Conservation (phyloP, 108 stramenopile species). For the Fistulifera solaris region DNA sequence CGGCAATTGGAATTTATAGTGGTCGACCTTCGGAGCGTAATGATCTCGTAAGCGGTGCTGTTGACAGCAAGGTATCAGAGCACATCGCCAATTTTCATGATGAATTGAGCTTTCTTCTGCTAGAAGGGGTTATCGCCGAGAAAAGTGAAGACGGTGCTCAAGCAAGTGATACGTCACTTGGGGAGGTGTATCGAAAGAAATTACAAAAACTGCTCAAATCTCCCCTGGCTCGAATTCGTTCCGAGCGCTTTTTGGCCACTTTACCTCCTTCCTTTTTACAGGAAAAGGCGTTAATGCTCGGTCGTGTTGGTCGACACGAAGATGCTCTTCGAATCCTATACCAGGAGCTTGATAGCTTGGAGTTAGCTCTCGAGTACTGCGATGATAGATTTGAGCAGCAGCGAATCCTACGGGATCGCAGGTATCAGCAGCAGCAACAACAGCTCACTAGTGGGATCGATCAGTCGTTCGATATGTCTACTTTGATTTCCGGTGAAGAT, state of each 20-base stretch:
- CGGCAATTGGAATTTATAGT: conserved; percentile 73
- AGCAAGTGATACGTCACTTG: conserved; percentile 35
- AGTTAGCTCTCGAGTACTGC: conserved; percentile 82
- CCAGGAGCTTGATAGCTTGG: conserved; percentile 55
- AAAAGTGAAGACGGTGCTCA: conserved; percentile 38
- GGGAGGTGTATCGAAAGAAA: conserved; percentile 62
- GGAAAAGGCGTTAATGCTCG: conserved; percentile 77
- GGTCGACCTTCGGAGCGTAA: conserved; percentile 38
- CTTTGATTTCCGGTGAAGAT: conserved; percentile 3
- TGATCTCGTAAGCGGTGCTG: conserved; percentile 28
- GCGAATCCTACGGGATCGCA: conserved; percentile 32
- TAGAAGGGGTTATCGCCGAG: conserved; percentile 84
- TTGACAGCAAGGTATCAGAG: conserved; percentile 32
- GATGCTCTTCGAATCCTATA: conserved; percentile 82
- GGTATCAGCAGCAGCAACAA: not conserved
- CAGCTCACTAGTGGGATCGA: not conserved
- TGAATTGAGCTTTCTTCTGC: conserved; percentile 66
- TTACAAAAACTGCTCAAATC: conserved; percentile 66
- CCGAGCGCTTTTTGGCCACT: conserved; percentile 58
- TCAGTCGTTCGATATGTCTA: not conserved
- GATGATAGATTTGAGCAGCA: conserved; percentile 62
- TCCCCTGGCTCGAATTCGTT: conserved; percentile 57
- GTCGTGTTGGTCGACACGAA: conserved; percentile 73
- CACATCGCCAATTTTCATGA: conserved; percentile 72
- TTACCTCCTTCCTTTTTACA: conserved; percentile 71